Percentiles rank a stretch among this genome's conserved stretches.
These are phyloP conservation scores for Penicillium griseofulvum DNA, from an alignment of 2,329 filamentous ascomycete genomes.

Conservation along the genomic window DNA sequence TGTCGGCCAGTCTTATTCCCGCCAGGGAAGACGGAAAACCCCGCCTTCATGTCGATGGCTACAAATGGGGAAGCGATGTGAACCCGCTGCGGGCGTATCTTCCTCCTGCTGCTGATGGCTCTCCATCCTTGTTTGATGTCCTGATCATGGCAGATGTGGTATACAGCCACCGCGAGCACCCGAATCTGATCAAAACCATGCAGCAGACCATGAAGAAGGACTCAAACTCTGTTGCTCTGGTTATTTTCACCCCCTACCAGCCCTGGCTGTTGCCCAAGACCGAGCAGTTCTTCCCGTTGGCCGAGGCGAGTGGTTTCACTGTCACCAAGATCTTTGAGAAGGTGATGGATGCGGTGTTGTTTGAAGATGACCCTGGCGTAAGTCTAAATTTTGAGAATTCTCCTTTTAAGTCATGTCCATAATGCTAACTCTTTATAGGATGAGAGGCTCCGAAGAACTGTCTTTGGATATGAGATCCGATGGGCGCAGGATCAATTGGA, in stretches of 20 bases:
- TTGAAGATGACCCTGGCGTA: conserved; percentile 79
- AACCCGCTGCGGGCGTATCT: conserved; percentile 59
- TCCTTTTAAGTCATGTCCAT: neutral
- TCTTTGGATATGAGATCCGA: conserved; percentile 71
- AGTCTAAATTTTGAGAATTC: conserved; percentile 27
- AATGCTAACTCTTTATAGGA: conserved; percentile 51
- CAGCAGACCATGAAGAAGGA: conserved; percentile 61
- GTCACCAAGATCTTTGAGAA: conserved; percentile 80
- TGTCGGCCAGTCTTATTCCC: conserved; percentile 48
- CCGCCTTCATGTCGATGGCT: conserved; percentile 64
- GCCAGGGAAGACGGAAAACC: conserved; percentile 29
- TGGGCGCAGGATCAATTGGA: conserved; percentile 53
- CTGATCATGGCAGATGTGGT: conserved; percentile 84
- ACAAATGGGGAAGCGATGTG: conserved; percentile 75
- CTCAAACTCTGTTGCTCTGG: conserved; percentile 63
- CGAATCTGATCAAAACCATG: conserved; percentile 71
- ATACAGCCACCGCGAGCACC: conserved; percentile 87
- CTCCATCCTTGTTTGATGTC: conserved; percentile 69
- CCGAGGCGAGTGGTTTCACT: conserved; percentile 65
- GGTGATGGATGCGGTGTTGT: conserved; percentile 81
- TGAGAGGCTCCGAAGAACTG: conserved; percentile 74
- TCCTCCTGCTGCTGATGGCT: conserved; percentile 51
- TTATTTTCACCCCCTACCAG: conserved; percentile 92
- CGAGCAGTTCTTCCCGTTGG: conserved; percentile 79
- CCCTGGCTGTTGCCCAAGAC: conserved; percentile 87